phyloP scores from a whole-genome alignment of 257 asterid genomes.

The Lithospermum erythrorhizon region DNA sequence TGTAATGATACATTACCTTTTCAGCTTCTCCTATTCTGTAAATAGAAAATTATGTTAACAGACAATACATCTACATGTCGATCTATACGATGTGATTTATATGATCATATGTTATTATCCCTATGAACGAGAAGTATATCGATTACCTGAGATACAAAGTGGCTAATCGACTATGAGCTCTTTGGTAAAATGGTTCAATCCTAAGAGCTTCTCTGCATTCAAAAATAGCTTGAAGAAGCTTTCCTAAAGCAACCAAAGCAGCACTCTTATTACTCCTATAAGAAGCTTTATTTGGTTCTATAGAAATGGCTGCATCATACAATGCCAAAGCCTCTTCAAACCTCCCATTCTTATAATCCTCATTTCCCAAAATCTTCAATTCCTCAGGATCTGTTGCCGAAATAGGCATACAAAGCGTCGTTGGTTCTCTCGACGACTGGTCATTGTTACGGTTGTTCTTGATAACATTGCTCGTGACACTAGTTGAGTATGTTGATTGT shows the following conservation, averaged over 20 bases:
- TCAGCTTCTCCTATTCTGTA: slow-evolving; percentile 72
- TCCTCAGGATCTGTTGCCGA: slow-evolving; percentile 96
- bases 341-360: slow-evolving; percentile 85
- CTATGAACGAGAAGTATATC: neutral
- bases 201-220: slow-evolving; percentile 83
- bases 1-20: slow-evolving; percentile 55
- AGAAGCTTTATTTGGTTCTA: slow-evolving; percentile 85
- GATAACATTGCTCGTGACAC: slow-evolving; percentile 44
- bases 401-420: slow-evolving; percentile 65
- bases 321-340: slow-evolving; percentile 83
- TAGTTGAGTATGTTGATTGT: slow-evolving; percentile 26
- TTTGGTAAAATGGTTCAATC: slow-evolving; percentile 61
- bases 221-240: slow-evolving; percentile 81
- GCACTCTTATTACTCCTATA: slow-evolving; percentile 95
- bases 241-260: slow-evolving; percentile 80
- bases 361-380: slow-evolving; percentile 84
- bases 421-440: slow-evolving; percentile 29
- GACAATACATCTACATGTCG: too few relatives aligned
- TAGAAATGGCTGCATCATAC: slow-evolving; percentile 87
- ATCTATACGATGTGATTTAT: too few relatives aligned
- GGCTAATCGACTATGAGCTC: slow-evolving; percentile 79
- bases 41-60: neutral
- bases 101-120: too few relatives aligned
- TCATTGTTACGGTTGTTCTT: slow-evolving; percentile 22
- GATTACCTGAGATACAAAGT: slow-evolving; percentile 54